Percentiles rank a stretch among this genome's conserved stretches.
Evolutionary conservation across 805 yeast genomes (phyloP).

Genomic region (Zygoascus tannicola): DNA sequence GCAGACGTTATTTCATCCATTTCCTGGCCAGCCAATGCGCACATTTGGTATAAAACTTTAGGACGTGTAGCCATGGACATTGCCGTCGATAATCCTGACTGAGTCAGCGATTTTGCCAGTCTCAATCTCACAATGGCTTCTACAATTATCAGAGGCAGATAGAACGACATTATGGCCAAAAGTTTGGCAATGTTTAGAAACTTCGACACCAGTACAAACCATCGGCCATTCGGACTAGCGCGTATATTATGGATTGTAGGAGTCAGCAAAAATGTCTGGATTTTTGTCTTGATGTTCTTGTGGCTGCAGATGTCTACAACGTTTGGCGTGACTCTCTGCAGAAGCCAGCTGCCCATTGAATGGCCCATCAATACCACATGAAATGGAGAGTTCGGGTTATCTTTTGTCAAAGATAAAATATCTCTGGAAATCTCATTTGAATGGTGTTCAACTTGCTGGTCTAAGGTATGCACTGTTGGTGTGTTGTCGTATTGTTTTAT

Average conservation of each 20-base stretch:
- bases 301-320: constrained; percentile 2
- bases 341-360: constrained; percentile 60
- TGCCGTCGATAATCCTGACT: constrained; percentile 28
- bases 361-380: constrained; percentile 40
- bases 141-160: constrained; percentile 24
- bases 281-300: constrained; percentile 9
- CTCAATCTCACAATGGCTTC: constrained; percentile 2
- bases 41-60: constrained; percentile 42
- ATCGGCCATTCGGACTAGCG: constrained; percentile 33
- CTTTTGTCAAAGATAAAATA: constrained; percentile 11
- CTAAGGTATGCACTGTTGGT: constrained; percentile 23
- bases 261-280: constrained; percentile 50
- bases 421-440: constrained; percentile 36
- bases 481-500: constrained; percentile 1
- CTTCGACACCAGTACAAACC: constrained; percentile 7
- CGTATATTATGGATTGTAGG: constrained; percentile 63
- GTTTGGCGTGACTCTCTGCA: constrained; percentile 41
- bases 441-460: constrained; percentile 54
- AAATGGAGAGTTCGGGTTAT: constrained; percentile 34
- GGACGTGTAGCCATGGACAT: constrained; percentile 34
- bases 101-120: constrained; percentile 2
- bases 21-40: constrained; percentile 52
- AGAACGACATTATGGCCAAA: background rate
- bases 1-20: constrained; percentile 37
- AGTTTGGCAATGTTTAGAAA: background rate